phyloP scores from a whole-genome alignment of 805 yeast genomes.

The Metschnikowia amazonensis region DNA sequence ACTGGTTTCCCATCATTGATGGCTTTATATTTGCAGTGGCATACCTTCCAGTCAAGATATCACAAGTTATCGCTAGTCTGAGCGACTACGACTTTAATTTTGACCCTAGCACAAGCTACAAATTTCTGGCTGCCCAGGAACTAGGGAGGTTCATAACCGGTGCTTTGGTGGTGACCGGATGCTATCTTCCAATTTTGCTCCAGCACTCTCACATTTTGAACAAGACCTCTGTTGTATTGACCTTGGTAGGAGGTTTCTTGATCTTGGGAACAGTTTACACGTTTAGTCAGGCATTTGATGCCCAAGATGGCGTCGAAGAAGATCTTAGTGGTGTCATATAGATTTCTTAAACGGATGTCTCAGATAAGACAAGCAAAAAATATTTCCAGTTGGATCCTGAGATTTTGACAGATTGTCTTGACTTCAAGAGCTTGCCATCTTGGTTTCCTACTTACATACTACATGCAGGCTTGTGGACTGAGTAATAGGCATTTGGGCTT shows the following conservation, averaged over 20 bases:
- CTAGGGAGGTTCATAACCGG: constrained; percentile 79
- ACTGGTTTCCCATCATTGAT: constrained; percentile 86
- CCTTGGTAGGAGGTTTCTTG: constrained; percentile 77
- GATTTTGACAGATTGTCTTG: too few species aligned
- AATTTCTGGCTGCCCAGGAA: constrained; percentile 50
- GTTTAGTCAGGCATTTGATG: constrained; percentile 73
- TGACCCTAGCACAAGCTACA: constrained; percentile 27
- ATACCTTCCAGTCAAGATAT: constrained; percentile 35
- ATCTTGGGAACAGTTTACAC: constrained; percentile 81
- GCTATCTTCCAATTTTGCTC: constrained; percentile 67
- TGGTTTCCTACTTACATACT: background rate
- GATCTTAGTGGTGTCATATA: constrained; percentile 16
- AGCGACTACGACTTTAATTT: constrained; percentile 43
- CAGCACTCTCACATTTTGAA: constrained; percentile 73
- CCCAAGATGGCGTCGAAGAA: constrained; percentile 27
- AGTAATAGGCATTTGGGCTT: background rate
- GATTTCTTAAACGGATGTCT: background rate
- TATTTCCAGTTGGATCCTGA: background rate
- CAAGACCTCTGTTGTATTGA: constrained; percentile 68
- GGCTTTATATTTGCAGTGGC: constrained; percentile 41
- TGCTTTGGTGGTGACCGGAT: constrained; percentile 68
- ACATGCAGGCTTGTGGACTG: background rate
- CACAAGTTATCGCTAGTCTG: constrained; percentile 29
- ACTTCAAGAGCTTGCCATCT: background rate
- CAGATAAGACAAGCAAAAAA: background rate